Evolutionary conservation across 768 basidiomycete species (phyloP), one percentile per base, ranked within the genome.

Genomic region (Trametes maxima): DNA sequence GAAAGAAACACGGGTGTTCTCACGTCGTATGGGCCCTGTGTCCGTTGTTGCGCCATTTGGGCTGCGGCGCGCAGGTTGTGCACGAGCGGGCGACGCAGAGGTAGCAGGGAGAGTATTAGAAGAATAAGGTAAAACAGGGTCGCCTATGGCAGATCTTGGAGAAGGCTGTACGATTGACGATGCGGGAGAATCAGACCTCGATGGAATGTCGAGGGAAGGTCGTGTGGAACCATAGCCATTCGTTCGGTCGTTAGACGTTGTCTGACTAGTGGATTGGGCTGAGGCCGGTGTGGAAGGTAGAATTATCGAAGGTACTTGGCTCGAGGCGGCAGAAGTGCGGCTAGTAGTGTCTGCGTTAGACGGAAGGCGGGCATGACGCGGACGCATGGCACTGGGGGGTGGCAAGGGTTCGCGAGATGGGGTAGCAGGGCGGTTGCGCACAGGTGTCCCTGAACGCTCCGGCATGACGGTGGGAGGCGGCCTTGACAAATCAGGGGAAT

Each of bases 1-100:
- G 70, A 89, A 92, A 0, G 92, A 93, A 21, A 95, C 82, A 24
- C 90, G 83, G 24, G 86, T 84, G 64, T 87, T 89, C 45, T 85
- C 89, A 64, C 82, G 79, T 17, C 88, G 84, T 19, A 72, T 60
- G 53, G 74, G 73, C 21, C 74, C 65, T 24, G 72, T 76, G 28
- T 79, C 76, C 19, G 59, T 54, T 3, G 64, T 43, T 22, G 45
- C 49, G 3, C 60, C 62, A 39, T 65, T 65, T 3, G 57, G 49
- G 13, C 50, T 53, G 24, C 3, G 28, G 28, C 62, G 61, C 12
- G 62, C 53, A 17, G 61, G 53, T 22, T 46, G 55, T 48, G 50
- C 37, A 3, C 51, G 57, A 13, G 57, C n/a, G 11, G 60, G 45
- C 0, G 62, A 50, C 11, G 47, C 54, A 1, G 58, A 46, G 1